phyloP scores from a whole-genome alignment of 179 eudicot species.

The Corrigiola litoralis region DNA sequence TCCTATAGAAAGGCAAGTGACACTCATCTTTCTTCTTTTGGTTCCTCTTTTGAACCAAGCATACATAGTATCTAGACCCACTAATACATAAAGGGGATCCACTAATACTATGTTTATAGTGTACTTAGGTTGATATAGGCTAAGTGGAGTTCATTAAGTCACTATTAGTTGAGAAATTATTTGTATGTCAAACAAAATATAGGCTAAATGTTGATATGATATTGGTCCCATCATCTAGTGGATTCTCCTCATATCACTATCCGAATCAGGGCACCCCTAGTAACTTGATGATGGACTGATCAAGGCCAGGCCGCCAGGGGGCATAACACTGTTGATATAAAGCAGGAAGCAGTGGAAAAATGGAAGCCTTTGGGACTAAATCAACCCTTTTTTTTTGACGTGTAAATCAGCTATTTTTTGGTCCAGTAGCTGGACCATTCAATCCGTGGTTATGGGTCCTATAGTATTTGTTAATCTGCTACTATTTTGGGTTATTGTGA shows the following conservation, averaged over 20 bases:
- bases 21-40: conserved; percentile 12
- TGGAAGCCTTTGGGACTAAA: conserved; percentile 13
- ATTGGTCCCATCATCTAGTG: conserved; percentile 24
- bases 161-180: conserved; percentile 5
- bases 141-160: conserved; percentile 5
- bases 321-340: conserved; percentile 19
- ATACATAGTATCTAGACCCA: conserved; percentile 29
- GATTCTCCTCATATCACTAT: conserved; percentile 21
- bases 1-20: conserved; percentile 5
- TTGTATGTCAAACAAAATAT: neutral
- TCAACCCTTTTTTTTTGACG: no score
- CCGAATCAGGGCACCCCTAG: conserved; percentile 25
- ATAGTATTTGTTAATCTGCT: conserved; percentile 18
- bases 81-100: neutral
- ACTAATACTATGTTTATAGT: conserved; percentile 10
- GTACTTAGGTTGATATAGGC: no score
- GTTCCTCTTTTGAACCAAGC: conserved; percentile 7
- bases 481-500: neutral
- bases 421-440: conserved; percentile 20
- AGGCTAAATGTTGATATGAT: conserved; percentile 13
- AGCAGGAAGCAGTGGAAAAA: conserved; percentile 11
- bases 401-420: conserved; percentile 16
- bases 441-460: conserved; percentile 17
- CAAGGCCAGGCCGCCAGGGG: conserved; percentile 13
- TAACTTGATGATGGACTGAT: conserved; percentile 26